Base-by-base conservation (phyloP, 1,284 basidiomycete species). In the Cutaneotrichosporon sp. region DNA sequence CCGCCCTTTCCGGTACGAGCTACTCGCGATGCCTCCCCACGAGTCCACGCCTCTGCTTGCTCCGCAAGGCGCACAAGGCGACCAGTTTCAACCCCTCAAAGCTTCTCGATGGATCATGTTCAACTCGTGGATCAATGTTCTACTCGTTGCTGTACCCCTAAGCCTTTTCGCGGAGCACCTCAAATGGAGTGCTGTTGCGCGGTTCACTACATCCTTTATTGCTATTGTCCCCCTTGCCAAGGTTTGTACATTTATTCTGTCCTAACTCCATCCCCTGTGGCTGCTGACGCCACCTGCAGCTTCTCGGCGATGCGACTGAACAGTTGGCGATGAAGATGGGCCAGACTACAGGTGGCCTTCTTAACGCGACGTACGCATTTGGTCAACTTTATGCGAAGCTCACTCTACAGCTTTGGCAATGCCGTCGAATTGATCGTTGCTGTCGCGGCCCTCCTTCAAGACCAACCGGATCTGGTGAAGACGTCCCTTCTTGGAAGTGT, bases 161-260 rank as follows among this genome's bases (percentile, higher is more conserved):
- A 81, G 83, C 56, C 75, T 84, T 43, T 53, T 84, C 18, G 72
- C 69, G 43, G 70, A 72, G 43, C 48, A 55, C 41, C 46, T 70
- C 15, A 49, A 63, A 60, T 88, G 86, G 87, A 86, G 88, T 75
- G 86, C 87, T n/a, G 84, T 82, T 9, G 78, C 86, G 39, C 82
- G 87, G n/a, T 94, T 93, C 67, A 75, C 76, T 7, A 86, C 88
- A 68, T 88, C 86, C 56, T 94, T 93, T 73, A 67, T 90, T 37
- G 87, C 89, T 8, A 91, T 94, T 62, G 80, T 93, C 50, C 90
- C 90, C n/a, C 79, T 93, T 34, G 87, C 87, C 38, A 85, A 86
- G 76, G 87, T 85, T 60, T 36, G 64, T n/a, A n/a, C n/a, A n/a
- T n/a, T n/a, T n/a, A n/a, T n/a, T n/a, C n/a, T n/a, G n/a, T 47